Evolutionary conservation across 495 filamentous ascomycete genomes (phyloP).

Genomic region (Opeltia flavorubescens): DNA sequence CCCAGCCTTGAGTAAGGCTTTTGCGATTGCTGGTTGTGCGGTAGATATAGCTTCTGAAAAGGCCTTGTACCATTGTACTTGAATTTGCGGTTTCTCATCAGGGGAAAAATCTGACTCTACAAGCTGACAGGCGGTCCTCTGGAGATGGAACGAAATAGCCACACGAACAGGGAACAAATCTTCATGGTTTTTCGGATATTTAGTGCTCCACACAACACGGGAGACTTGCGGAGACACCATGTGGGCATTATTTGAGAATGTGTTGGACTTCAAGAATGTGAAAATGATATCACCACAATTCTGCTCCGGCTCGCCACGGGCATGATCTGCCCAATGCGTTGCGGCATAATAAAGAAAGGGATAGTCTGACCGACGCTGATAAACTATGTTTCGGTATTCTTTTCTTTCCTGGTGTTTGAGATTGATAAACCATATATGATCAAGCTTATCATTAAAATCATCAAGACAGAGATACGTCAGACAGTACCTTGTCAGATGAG

Average conservation of each 20-base stretch:
- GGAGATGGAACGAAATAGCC: background rate
- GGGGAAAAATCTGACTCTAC: background rate
- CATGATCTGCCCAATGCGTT: background rate
- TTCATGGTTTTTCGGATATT: background rate
- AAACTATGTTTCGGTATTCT: background rate
- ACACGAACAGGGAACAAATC: background rate
- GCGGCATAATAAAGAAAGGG: slow-evolving; percentile 2
- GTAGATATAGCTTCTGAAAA: background rate
- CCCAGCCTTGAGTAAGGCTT: slow-evolving; percentile 1
- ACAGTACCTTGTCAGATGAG: background rate
- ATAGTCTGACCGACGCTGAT: background rate
- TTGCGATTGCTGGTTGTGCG: background rate
- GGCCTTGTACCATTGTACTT: background rate
- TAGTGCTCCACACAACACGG: background rate
- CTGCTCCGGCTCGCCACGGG: background rate
- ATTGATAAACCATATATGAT: too few relatives aligned
- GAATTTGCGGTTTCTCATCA: background rate
- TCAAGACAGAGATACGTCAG: background rate
- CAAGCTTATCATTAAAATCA: background rate
- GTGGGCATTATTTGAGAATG: background rate
- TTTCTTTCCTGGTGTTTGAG: too few relatives aligned
- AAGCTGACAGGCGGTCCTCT: background rate
- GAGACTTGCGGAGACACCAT: background rate
- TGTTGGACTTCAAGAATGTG: background rate
- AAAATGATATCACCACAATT: background rate